Evolutionary conservation across 2,329 filamentous ascomycete genomes (phyloP).

Genomic region (Ustilaginoidea virens): DNA sequence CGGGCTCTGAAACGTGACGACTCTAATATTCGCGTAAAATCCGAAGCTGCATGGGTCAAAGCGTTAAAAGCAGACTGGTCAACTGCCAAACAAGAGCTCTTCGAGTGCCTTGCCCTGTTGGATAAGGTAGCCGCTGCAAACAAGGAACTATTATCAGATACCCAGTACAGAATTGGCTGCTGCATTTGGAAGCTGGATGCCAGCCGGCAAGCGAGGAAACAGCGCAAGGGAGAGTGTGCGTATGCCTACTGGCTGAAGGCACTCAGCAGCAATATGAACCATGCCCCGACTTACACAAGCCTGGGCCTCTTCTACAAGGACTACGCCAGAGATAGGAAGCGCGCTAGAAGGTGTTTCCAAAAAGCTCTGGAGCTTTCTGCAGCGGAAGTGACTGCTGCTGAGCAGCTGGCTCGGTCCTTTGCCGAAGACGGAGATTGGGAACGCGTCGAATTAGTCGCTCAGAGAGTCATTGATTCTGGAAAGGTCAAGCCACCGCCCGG

Average conservation of each 20-base stretch:
- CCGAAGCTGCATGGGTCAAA: constrained; percentile 86
- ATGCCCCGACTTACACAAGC: constrained; percentile 80
- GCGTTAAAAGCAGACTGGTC: constrained; percentile 65
- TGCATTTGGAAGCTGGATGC: constrained; percentile 77
- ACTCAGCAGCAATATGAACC: constrained; percentile 74
- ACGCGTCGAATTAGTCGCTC: constrained; percentile 80
- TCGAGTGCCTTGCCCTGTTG: constrained; percentile 51
- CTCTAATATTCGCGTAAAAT: constrained; percentile 61
- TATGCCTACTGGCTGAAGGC: constrained; percentile 74
- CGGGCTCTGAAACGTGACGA: constrained; percentile 61
- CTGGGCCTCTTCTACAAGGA: constrained; percentile 85
- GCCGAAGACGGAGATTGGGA: constrained; percentile 92
- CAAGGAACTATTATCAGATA: constrained; percentile 66
- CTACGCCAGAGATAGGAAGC: constrained; percentile 72
- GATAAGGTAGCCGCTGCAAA: constrained; percentile 38
- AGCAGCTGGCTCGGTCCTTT: constrained; percentile 72
- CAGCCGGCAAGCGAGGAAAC: constrained; percentile 59
- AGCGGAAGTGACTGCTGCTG: constrained; percentile 72
- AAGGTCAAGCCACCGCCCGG: constrained; percentile 81
- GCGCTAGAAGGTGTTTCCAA: constrained; percentile 85
- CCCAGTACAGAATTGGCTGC: constrained; percentile 71
- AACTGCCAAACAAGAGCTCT: constrained; percentile 51
- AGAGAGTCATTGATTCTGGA: constrained; percentile 86
- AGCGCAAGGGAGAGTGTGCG: constrained; percentile 52
- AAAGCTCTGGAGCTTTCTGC: constrained; percentile 90